Evolutionary conservation across 2,329 filamentous ascomycete species (phyloP), one percentile per base, ranked within the genome.

Genomic region (Escovopsis weberi): DNA sequence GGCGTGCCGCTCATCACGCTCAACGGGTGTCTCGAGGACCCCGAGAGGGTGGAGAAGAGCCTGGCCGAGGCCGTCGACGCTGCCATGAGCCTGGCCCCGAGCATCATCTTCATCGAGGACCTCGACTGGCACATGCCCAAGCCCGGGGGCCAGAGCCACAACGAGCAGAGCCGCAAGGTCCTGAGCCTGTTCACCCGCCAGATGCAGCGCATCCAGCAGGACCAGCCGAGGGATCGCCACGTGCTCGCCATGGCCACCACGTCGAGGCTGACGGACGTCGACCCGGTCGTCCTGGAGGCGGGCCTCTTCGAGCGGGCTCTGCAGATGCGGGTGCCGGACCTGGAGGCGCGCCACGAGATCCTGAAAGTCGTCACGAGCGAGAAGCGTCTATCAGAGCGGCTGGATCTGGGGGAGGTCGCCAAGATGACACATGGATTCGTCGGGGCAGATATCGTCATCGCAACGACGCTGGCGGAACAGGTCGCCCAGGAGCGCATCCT

Each of bases 221-320:
- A 85, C 43, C 78, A 80, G 48, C 80, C 80, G 4, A 77, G 76
- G 12, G 61, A 67, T 3, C 85, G 85, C 55, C 82, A 83, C 2
- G 85, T 96, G 8, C 81, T 96, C 30, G 85, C 94, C 12, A 73
- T 96, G 40, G 91, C 88, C 1, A 91, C 91, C 3, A 95, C 89
- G 0, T 94, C 94, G 57, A 73, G 82, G 33, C 83, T 87, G 0
- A 86, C 94, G 54, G 86, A 82, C 51, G 68, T 98, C 33, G 86
- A 96, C 54, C 80, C 87, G 1, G 79, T 80, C 0, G 64, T 93
- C 30, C 74, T 81, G 52, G 73, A 80, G 59, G 80, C 75, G 42
- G 88, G 82, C 9, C 71, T 80, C 41, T 94, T 94, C 56, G 82
- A 85, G 51, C 80, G 78, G 45, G 88, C 87, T 53, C 82, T 95